Percentiles rank a stretch among this genome's conserved stretches.
These are phyloP conservation scores for Naganishia liquefaciens DNA, from an alignment of 1,284 basidiomycete genomes.

Conservation along the genomic window DNA sequence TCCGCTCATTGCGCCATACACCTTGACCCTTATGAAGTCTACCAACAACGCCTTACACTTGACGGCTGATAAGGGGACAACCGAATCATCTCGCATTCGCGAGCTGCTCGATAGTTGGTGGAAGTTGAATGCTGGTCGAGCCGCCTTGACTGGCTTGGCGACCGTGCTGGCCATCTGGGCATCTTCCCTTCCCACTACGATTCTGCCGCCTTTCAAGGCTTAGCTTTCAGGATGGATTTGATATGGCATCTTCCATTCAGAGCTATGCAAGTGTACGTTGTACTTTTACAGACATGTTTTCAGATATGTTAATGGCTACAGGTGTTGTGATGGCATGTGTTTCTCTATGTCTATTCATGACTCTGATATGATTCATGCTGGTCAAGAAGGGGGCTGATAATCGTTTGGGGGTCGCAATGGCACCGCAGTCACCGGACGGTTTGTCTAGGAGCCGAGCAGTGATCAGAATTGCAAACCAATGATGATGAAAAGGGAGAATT, in stretches of 20 bases:
- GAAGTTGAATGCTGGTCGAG: constrained; percentile 21
- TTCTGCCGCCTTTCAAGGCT: not conserved
- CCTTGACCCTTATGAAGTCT: constrained; percentile 8
- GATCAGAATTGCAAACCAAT: not conserved
- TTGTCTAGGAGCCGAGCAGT: not conserved
- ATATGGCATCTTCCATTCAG: not conserved
- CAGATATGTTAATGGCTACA: too few relatives aligned
- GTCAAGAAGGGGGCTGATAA: constrained; percentile 8
- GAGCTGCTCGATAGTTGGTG: constrained; percentile 19
- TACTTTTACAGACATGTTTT: too few relatives aligned
- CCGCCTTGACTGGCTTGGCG: not conserved
- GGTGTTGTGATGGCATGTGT: not conserved
- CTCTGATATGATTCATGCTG: not conserved
- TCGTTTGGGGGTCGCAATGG: constrained; percentile 10
- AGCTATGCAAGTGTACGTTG: too few relatives aligned
- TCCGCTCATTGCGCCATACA: constrained; percentile 19
- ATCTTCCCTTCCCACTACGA: not conserved
- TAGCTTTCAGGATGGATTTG: not conserved
- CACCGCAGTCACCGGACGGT: constrained; percentile 7
- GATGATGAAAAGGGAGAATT: not conserved
- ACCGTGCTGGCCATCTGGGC: constrained; percentile 15
- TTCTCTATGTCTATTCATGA: not conserved
- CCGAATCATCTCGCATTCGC: constrained; percentile 4
- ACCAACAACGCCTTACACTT: constrained; percentile 16
- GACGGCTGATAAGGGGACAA: constrained; percentile 8